Evolutionary conservation across 192 early-diverging fungal genomes (phyloP), one percentile per base, ranked within the genome.

Genomic region (Endogone sp.): DNA sequence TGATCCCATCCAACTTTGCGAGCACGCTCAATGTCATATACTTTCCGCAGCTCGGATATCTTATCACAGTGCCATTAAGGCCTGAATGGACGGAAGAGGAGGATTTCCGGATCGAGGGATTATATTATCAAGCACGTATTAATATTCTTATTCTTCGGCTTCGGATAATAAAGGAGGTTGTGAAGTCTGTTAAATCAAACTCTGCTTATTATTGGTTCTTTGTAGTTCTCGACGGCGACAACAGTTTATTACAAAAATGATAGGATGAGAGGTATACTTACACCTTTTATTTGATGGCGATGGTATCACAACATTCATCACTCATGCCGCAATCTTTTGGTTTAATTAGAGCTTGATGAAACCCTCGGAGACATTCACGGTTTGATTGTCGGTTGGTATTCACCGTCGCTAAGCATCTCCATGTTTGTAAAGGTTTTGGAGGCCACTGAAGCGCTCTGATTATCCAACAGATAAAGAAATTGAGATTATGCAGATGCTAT

Each of bases 321-420:
- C 16, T 23, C 25, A 20, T 9, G 10, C 32, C 29, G 60, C 22
- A 67, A 49, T 31, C 16, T 6, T 44, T 25, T 11, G 24, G 23
- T 29, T 16, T 3, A 63, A 29, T 26, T 75, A 90, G 90, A 89
- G 37, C 75, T 98, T 16, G 95, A 98, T 66, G 79, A 87, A 56
- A 80, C 80, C 20, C 72, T 94, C 8, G 94, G 95, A 3, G 95
- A 98, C 63, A 86, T 98, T 20, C 92, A 93, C 71, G 88, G 87
- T 3, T 78, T 92, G 30, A 91, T 96, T 66, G 87, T 90, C 26
- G 87, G 89, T 84, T 79, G 65, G 81, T 44, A 29, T 56, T 2
- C 21, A 63, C 6, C 3, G 3, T 8, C 55, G 23, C n/a, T n/a
- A n/a, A 25, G 2, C 20, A n/a, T 54, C 26, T 28, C 9, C 29